Conservation (phyloP, 2,329 filamentous ascomycete genomes). For the Lanzia echinophila region DNA sequence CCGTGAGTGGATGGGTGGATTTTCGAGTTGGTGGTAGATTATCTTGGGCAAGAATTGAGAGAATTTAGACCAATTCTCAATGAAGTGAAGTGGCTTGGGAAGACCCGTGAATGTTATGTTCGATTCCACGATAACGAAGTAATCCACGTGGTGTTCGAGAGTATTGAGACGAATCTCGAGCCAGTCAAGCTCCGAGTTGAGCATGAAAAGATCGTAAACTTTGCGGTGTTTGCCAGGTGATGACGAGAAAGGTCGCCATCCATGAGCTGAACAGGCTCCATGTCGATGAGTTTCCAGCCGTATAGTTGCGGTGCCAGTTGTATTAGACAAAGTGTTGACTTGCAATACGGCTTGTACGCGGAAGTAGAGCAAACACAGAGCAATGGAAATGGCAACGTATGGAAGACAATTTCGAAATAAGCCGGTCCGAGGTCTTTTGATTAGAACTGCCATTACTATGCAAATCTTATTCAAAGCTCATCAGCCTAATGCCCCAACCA, state of each 20-base stretch:
- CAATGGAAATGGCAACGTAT: too few relatives aligned
- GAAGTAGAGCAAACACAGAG: too few relatives aligned
- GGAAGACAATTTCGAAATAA: too few relatives aligned
- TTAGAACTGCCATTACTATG: too few relatives aligned
- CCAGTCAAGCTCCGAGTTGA: conserved; percentile 59
- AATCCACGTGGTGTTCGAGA: conserved; percentile 52
- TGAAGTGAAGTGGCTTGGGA: conserved; percentile 47
- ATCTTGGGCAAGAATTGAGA: conserved; percentile 50
- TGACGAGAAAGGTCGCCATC: conserved; percentile 7
- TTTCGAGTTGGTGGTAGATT: conserved; percentile 49
- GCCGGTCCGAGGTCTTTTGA: too few relatives aligned
- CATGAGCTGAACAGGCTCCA: conserved; percentile 5
- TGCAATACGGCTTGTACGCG: too few relatives aligned
- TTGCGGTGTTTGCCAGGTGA: conserved; percentile 33
- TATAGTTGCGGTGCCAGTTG: neutral
- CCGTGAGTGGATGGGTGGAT: conserved; percentile 33
- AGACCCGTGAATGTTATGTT: conserved; percentile 52
- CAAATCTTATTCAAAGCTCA: too few relatives aligned
- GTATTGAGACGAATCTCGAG: conserved; percentile 57
- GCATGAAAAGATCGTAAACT: conserved; percentile 55
- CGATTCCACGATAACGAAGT: conserved; percentile 58
- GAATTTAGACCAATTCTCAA: conserved; percentile 46
- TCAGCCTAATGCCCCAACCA: too few relatives aligned
- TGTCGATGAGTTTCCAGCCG: neutral
- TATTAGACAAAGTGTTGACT: neutral